A percentile compares a stretch with the other conserved stretches of the same genome.
Evolutionary conservation across 345 rosid species (phyloP).

Genomic region (Trapa incisa): DNA sequence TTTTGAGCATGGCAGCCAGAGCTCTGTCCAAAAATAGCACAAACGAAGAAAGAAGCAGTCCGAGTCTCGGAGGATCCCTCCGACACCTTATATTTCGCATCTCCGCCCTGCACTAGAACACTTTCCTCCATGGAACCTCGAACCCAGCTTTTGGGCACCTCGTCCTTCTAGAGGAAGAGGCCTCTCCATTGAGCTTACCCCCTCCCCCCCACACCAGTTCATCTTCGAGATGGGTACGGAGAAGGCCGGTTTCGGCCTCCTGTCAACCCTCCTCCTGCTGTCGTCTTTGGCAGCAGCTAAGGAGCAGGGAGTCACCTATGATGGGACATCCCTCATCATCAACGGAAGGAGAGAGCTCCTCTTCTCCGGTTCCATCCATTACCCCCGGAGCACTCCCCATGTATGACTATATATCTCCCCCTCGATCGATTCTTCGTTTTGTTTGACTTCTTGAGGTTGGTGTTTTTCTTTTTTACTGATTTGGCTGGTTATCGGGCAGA

Average conservation of each 20-base stretch:
- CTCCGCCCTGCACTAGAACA: not conserved
- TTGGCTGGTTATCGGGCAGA: constrained; percentile 15
- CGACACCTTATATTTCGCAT: not conserved
- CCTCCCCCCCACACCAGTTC: not conserved
- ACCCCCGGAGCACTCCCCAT: constrained; percentile 52
- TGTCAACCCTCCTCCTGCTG: constrained; percentile 11
- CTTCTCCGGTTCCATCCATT: constrained; percentile 60
- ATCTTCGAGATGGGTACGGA: not conserved
- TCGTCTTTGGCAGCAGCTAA: not conserved
- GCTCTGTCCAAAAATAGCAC: not conserved
- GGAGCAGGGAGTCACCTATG: constrained; percentile 25
- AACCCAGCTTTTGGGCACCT: constrained; percentile 9
- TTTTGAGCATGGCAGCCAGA: not conserved
- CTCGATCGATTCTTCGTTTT: not conserved
- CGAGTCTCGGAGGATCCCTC: not conserved
- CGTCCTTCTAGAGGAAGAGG: constrained; percentile 17
- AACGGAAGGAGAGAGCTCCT: constrained; percentile 49
- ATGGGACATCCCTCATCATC: constrained; percentile 38
- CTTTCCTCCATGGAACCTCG: not conserved
- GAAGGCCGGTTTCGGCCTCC: not conserved
- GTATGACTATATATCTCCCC: constrained; percentile 33
- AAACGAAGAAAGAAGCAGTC: not conserved
- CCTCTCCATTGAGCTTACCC: not conserved
- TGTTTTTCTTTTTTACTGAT: not conserved
- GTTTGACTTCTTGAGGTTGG: not conserved